Evolutionary conservation across 306 rosid genomes (phyloP), one percentile per base, ranked within the genome.

Genomic region (Morella rubra): DNA sequence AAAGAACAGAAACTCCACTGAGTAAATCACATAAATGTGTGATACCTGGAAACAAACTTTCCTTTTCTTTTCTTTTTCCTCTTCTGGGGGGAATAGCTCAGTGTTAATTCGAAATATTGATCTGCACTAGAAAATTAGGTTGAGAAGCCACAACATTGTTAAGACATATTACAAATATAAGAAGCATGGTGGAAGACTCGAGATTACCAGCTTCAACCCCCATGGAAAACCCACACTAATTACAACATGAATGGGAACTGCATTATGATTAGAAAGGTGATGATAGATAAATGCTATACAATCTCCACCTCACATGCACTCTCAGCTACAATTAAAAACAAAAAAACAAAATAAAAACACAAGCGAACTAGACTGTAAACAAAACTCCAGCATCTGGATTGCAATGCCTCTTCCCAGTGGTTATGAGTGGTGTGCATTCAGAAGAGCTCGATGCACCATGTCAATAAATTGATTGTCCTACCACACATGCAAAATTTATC

Each of bases 401-500:
- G 49, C 24, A 58, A 19, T 69, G 78, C 84, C 77, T 78, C 84
- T 64, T 70, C 51, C 15, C 68, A 52, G 51, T 51, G 76, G 77
- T 82, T 78, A 87, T 62, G 79, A 85, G 53, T 85, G 85, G 77
- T 85, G 91, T 69, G 89, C 79, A 75, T 83, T 81, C 84, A 81
- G 79, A 80, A 87, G 79, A 73, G 86, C 86, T 65, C 80, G 84
- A 79, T 81, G 73, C 14, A 85, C 86, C 89, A 83, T 76, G 61
- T 87, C 91, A 78, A 87, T 81, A 79, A 87, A 87, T 81, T 87
- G 91, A 76, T 85, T 87, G 81, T 87, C 91, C 91, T 87, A 44
- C 16, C 68, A 84, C 16, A 69, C 19, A 71, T 65, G 40, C 73
- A 65, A 7, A 52, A 22, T 5, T 62, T 37, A 20, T 54, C 19